A percentile compares a stretch with the other conserved stretches of the same genome.
These are phyloP conservation scores for Corylus heterophylla DNA, from an alignment of 306 rosid species.

Conservation along the genomic window DNA sequence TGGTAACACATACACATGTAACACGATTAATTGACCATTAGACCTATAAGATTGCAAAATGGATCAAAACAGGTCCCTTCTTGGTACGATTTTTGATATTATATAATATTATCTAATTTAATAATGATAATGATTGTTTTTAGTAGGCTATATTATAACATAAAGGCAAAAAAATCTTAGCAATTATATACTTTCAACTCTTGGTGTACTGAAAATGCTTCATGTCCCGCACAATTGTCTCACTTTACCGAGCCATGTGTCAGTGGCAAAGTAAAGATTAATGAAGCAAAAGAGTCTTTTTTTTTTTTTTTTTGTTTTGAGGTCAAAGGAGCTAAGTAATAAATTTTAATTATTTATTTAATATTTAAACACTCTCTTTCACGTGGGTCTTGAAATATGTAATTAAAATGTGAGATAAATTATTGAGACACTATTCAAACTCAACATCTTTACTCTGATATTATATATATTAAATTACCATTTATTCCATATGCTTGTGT, in stretches of 20 bases:
- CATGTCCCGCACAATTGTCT: not conserved
- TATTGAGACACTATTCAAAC: too few relatives aligned
- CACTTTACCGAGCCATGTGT: slow-evolving; percentile 15
- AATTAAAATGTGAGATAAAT: too few relatives aligned
- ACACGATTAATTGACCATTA: too few relatives aligned
- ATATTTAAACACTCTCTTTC: too few relatives aligned
- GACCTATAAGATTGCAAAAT: not conserved
- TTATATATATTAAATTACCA: too few relatives aligned
- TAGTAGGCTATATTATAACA: not conserved
- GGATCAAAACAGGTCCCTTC: not conserved
- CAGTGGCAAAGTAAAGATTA: not conserved
- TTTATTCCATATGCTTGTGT: too few relatives aligned
- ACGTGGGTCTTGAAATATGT: too few relatives aligned
- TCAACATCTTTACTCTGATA: too few relatives aligned
- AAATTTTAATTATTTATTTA: too few relatives aligned
- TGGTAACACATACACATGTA: not conserved
- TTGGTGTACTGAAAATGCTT: not conserved
- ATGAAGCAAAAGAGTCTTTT: not conserved
- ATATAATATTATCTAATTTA: too few relatives aligned
- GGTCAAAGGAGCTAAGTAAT: not conserved
- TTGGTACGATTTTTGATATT: not conserved
- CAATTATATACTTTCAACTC: not conserved
- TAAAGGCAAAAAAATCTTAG: not conserved
- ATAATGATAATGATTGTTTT: not conserved
- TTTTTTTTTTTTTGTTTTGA: not conserved